Evolutionary conservation across 169 alveolate genomes (phyloP), one percentile per base, ranked within the genome.

Genomic region (Plasmodium falciparum): DNA sequence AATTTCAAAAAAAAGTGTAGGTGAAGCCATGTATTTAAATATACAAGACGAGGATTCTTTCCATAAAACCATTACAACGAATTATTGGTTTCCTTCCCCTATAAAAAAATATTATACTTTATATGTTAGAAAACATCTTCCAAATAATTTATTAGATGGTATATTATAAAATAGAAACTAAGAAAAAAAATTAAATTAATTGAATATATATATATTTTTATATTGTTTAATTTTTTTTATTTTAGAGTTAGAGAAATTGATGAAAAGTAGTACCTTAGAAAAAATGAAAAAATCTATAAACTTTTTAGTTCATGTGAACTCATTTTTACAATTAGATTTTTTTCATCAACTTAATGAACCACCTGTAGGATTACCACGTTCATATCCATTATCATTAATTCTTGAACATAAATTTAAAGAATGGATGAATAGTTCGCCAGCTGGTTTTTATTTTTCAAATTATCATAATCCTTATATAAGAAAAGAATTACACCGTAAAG

Each of bases 281-380:
- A 75, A 75, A 56, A 75, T 75, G 76, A 75, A 75, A 63, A 75
- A 75, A n/a, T 2, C 43, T 29, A 8, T 75, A 1, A 15, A 22
- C 7, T 75, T 63, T 65, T 7, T 75, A 15, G 69, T 75, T 4
- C 89, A 75, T 22, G 89, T 75, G 50, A 75, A 75, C 24, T 75
- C 89, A 13, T 75, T 75, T 75, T 24, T 65, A 7, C 89, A 75
- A 20, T 26, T 75, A 66, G 89, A 75, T 75, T 75, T 75, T 75
- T 75, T 75, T 49, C 74, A 75, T 13, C 24, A 29, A 17, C 45
- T 75, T 5, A 75, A 75, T 75, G 89, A 75, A 62, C 89, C 89
- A 45, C 45, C 69, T 12, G 39, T 39, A 47, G 66, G 73, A 58
- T 15, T 22, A 49, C n/a, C 24, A 3, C 65, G 75, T 11, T 24